Evolutionary conservation across 139 green algal species (phyloP).

Genomic region (Chlamydomonas eustigma): DNA sequence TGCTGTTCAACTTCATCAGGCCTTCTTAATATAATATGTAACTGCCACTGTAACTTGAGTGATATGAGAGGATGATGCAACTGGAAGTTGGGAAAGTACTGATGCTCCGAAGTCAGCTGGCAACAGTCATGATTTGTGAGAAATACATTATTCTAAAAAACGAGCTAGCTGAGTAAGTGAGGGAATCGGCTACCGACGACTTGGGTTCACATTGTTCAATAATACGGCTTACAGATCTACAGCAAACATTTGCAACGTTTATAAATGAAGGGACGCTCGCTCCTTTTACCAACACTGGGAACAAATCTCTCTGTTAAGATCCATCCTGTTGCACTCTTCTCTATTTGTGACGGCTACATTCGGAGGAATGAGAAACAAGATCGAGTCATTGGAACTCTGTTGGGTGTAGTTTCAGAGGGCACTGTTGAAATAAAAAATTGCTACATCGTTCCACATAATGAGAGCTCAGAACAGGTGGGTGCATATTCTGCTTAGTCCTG

Average conservation of each 20-base stretch:
- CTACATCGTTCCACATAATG: slow-evolving; percentile 95
- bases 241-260: too few relatives aligned
- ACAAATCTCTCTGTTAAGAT: slow-evolving; percentile 60
- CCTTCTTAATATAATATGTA: too few relatives aligned
- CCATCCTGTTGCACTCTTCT: slow-evolving; percentile 89
- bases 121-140: too few relatives aligned
- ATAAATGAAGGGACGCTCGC: not conserved
- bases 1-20: slow-evolving; percentile 32
- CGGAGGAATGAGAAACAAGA: slow-evolving; percentile 77
- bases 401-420: slow-evolving; percentile 72
- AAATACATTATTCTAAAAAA: too few relatives aligned
- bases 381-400: slow-evolving; percentile 93
- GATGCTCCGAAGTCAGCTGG: too few relatives aligned
- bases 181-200: too few relatives aligned
- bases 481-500: not conserved
- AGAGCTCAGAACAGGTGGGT: slow-evolving; percentile 77
- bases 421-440: slow-evolving; percentile 82
- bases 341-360: slow-evolving; percentile 91
- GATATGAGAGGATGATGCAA: too few relatives aligned
- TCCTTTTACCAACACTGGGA: slow-evolving; percentile 30
- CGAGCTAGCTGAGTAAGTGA: too few relatives aligned
- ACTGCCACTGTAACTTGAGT: too few relatives aligned
- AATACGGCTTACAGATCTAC: too few relatives aligned
- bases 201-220: too few relatives aligned
- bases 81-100: too few relatives aligned